Evolutionary conservation across 1,139 yeast species (phyloP), one percentile per base, ranked within the genome.

Genomic region (Kurtzmaniella quercitrusa): DNA sequence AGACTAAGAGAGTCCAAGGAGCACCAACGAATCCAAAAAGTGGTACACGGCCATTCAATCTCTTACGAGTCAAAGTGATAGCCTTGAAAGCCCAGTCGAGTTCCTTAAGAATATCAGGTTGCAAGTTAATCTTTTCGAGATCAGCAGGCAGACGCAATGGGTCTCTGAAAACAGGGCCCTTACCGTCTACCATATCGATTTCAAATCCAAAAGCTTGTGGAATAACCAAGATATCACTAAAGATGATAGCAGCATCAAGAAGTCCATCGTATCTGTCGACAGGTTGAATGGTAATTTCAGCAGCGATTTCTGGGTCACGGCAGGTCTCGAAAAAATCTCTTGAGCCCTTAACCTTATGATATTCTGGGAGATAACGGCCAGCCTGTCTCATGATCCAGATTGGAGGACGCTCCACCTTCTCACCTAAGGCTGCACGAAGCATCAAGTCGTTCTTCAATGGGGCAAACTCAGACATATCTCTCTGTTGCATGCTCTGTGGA

Each of bases 191-290:
- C 96, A 93, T 93, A 57, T 87, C 84, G 36, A 93, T 96, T 44
- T 79, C 83, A 84, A 91, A 88, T 16, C 98, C 98, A 91, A 93
- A 85, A 5, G 98, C 98, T 66, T 93, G 98, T 2, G 99, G 99
- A 44, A 93, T 86, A 36, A 93, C 98, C 48, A 93, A 74, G 54
- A 93, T 93, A 62, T 93, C 99, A 57, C 93, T 83, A 67, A 94
- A 93, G 47, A 93, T 93, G 54, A 93, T 93, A 8, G 98, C 98
- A 3, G 98, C 98, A 59, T 93, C 98, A 42, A 93, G 76, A 45
- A 89, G 73, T 0, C 96, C 98, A 43, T 84, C 84, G 57, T 81
- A 93, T 55, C 88, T 95, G 45, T 84, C 88, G 42, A 93, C 78
- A 7, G 99, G 99, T 66, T 93, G 98, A 51, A 94, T 89, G 1